A percentile compares a stretch with the other conserved stretches of the same genome.
phyloP scores from a whole-genome alignment of 768 basidiomycete species.

The Epithele typhae region DNA sequence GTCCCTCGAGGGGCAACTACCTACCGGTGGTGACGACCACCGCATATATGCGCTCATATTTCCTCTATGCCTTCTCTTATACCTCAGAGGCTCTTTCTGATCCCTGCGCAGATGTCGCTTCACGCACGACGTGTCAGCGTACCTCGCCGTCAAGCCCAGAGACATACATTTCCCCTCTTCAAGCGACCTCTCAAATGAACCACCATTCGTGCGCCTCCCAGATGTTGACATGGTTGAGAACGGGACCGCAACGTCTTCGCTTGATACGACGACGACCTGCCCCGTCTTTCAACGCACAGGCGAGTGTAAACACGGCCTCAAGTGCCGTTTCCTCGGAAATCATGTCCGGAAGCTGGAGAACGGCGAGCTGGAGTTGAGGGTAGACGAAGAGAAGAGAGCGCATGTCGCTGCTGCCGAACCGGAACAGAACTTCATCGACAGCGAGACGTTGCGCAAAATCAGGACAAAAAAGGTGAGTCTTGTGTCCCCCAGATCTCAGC shows the following conservation, averaged over 20 bases:
- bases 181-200: slow-evolving; percentile 36
- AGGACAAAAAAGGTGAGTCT: slow-evolving; percentile 61
- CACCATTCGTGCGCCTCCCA: slow-evolving; percentile 46
- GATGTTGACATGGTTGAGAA: slow-evolving; percentile 20
- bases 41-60: too few species aligned
- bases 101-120: slow-evolving; percentile 57
- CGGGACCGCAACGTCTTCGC: slow-evolving; percentile 30
- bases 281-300: slow-evolving; percentile 68
- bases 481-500: not conserved
- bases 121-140: slow-evolving; percentile 72
- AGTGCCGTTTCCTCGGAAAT: slow-evolving; percentile 85
- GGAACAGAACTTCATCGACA: slow-evolving; percentile 69
- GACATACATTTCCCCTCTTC: slow-evolving; percentile 60
- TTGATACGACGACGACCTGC: slow-evolving; percentile 50
- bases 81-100: not conserved
- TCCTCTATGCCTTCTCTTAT: too few species aligned
- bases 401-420: slow-evolving; percentile 39
- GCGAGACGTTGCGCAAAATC: slow-evolving; percentile 54
- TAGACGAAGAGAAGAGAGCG: slow-evolving; percentile 59
- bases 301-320: slow-evolving; percentile 79
- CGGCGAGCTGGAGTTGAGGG: slow-evolving; percentile 40
- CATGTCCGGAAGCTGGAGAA: slow-evolving; percentile 54
- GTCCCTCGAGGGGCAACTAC: too few species aligned
- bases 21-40: too few species aligned
- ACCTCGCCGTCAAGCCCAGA: slow-evolving; percentile 68